Evolutionary conservation across 441 rosid species (phyloP), one percentile per base, ranked within the genome.

Genomic region (Corymbia calophylla): DNA sequence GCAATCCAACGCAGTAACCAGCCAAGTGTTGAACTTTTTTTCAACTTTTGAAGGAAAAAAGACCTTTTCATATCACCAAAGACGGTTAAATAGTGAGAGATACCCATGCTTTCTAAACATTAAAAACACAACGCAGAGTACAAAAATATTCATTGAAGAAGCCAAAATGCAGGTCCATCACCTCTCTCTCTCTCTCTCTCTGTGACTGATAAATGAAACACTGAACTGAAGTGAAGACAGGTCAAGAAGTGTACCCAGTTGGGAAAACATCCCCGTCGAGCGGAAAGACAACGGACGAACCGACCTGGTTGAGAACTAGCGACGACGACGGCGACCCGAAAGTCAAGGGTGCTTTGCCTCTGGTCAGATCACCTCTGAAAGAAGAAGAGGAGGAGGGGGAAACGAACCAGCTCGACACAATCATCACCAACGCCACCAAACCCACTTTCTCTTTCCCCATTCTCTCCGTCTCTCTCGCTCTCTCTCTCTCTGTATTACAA

Each of bases 221-320:
- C 32, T 17, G 19, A 51, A 51, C 31, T 15, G 87, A 54, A 84
- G 16, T 15, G 18, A 84, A n/a, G 18, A 49, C 29, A 25, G 35
- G 47, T 27, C 58, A 84, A 14, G 6, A 48, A 49, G 48, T 12
- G 56, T 84, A 84, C 87, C 87, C 85, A 80, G 87, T 47, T 39
- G 62, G 89, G 85, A 53, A 81, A 60, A 88, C 87, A 56, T 88
- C 82, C n/a, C 87, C 87, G 53, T 80, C 70, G 47, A 80, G 87
- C 25, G 87, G 87, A 32, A 97, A 94, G n/a, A 96, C 94, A 86
- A 94, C 84, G 90, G 99, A 96, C 68, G 98, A 94, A 31, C 91
- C 94, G 90, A 92, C 93, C 90, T 92, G 91, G 80, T 91, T 92
- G 66, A 91, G 89, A 93, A 93, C 55, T 84, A 87, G 87, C 8